Percentiles rank a stretch among this genome's conserved stretches.
phyloP scores from a whole-genome alignment of 2,329 filamentous ascomycete species.

The Ceratocystis diversiconidia region DNA sequence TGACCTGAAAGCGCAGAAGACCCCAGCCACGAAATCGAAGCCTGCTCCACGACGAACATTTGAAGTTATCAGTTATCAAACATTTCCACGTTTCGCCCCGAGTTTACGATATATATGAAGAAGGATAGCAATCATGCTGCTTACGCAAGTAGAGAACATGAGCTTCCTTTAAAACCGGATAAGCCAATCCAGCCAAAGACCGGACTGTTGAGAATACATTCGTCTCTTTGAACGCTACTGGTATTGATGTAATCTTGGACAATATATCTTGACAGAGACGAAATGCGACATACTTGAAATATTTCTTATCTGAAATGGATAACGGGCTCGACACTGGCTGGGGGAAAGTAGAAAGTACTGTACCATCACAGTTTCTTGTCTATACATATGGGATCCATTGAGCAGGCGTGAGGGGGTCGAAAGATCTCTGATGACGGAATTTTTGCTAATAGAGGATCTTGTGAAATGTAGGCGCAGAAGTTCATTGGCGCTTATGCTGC shows the following conservation, averaged over 20 bases:
- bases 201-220: background rate
- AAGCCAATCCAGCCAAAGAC: background rate
- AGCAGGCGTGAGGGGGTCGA: conserved; percentile 61
- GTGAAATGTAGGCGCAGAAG: conserved; percentile 56
- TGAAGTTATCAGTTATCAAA: background rate
- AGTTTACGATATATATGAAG: background rate
- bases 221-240: background rate
- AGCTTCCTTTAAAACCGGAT: too few relatives aligned
- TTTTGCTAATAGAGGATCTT: conserved; percentile 48
- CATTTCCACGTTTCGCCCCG: background rate
- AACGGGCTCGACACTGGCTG: conserved; percentile 21
- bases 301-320: conserved; percentile 19
- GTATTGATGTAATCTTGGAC: background rate
- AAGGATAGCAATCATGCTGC: background rate
- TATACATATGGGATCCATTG: conserved; percentile 25
- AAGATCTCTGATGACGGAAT: conserved; percentile 63
- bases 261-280: background rate
- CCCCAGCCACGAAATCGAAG: background rate
- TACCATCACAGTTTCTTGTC: conserved; percentile 13
- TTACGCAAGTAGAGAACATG: too few relatives aligned
- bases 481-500: conserved; percentile 76
- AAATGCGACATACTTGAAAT: conserved; percentile 16
- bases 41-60: conserved; percentile 9
- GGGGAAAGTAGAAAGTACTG: background rate
- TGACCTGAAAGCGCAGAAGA: conserved; percentile 19